Evolutionary conservation across 495 filamentous ascomycete genomes (phyloP), one percentile per base, ranked within the genome.

Genomic region (Daldinia concentrica): DNA sequence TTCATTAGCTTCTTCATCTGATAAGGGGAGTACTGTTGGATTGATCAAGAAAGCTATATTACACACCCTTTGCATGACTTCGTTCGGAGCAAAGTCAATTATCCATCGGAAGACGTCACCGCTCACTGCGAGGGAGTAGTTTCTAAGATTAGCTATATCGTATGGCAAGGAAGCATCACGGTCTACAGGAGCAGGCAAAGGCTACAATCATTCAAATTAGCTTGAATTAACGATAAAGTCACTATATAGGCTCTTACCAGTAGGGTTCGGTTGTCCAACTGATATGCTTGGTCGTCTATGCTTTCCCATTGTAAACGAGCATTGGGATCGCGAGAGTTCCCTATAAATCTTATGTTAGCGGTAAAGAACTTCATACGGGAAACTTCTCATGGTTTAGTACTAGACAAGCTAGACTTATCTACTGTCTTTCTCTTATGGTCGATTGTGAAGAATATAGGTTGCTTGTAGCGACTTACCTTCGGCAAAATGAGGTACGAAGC

Each of bases 41-140:
- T 34, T 7, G 8, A 14, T 17, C 11, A 24, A 15, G n/a, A 30
- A 54, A 29, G 50, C 26, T 54, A 17, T 17, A 54, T 29, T 30
- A 78, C 82, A 72, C 68, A 92, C 90, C 73, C 89, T 84, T 61
- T 89, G 87, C 69, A 96, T 82, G 1, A 94, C 86, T 59, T 92
- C 87, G 56, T 94, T 89, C 19, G 87, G 88, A 7, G 92, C 95
- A 79, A 86, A 98, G 79, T 98, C 94, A 48, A 99, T 84, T 43
- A 98, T 89, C 96, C 96, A 99, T 58, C 95, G 87, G 78, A 99
- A 99, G 0, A 97, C 90, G 75, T 99, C 96, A 41, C 96, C 96
- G 62, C 86, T 95, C 15, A 98, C 86, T 43, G 95, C 96, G 32
- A 98, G 72, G 4, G 91, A 93, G 79, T 97, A 98, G 69, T 95